Base-by-base conservation (phyloP, 495 filamentous ascomycete genomes). In the Oidiodendron maius region DNA sequence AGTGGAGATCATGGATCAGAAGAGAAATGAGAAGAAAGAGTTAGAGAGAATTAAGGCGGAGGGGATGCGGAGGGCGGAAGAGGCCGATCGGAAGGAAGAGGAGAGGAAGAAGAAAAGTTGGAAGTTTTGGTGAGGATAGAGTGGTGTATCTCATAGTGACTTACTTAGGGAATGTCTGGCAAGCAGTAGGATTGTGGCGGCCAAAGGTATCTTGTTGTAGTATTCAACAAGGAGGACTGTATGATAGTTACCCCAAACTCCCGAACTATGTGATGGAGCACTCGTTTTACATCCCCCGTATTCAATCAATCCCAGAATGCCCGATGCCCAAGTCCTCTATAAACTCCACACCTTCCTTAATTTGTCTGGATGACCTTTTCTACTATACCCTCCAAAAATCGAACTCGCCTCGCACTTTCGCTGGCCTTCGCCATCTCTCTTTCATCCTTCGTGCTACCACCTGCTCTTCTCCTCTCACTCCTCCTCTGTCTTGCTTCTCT, bases 401-500 rank as follows among this genome's bases (percentile, higher is more conserved):
- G 28, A 42, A 56, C 49, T 51, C 46, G 35, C 46, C 58, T 55
- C 15, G 52, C 45, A 4, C 34, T 43, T 8, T 50, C 40, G n/a
- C n/a, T n/a, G n/a, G n/a, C n/a, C n/a, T n/a, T n/a, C 26, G 26
- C 26, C 34, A 36, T 12, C 17, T 55, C 50, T 34, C 60, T 49
- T 16, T 26, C 38, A 8, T 38, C 48, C 21, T 45, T 43, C 20
- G 26, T 51, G 17, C 21, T 4, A 15, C 28, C 17, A 8, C 61
- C 61, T 18, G 68, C 76, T 21, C 51, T 46, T 34, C 86, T 70
- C 21, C 81, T 71, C 61, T 87, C 80, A 49, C 72, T 84, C 57
- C 90, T 71, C 57, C 72, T 82, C 36, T 86, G 80, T 30, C 90
- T 74, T 17, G 90, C 91, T 64, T 97, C 91, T 41, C 81, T 72